These are phyloP conservation scores for Chlorencoelia australis DNA, from an alignment of 2,329 filamentous ascomycete species.

Conservation along the genomic window DNA sequence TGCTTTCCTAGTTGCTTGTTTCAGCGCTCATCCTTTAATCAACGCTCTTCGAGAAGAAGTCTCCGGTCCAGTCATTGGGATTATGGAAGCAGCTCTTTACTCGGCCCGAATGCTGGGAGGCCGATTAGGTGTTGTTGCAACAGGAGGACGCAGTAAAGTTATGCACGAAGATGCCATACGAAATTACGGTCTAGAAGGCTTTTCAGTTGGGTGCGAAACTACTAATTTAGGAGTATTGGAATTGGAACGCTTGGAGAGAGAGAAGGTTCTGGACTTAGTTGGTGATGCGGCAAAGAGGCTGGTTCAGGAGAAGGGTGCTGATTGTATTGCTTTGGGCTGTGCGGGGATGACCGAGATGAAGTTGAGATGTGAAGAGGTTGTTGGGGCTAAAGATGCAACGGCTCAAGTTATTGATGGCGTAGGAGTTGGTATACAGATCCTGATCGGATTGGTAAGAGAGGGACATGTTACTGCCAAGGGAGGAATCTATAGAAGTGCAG, in stretches of 20 bases:
- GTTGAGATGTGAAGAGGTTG: slow-evolving; percentile 37
- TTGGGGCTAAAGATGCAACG: slow-evolving; percentile 31
- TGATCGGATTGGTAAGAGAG: slow-evolving; percentile 36
- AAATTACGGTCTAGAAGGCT: slow-evolving; percentile 52
- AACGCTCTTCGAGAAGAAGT: slow-evolving; percentile 39
- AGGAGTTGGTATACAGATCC: slow-evolving; percentile 35
- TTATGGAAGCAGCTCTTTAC: slow-evolving; percentile 68
- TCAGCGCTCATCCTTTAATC: slow-evolving; percentile 72
- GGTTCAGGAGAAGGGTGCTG: slow-evolving; percentile 45
- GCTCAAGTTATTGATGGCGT: slow-evolving; percentile 42
- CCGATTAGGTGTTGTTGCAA: slow-evolving; percentile 77
- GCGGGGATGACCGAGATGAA: slow-evolving; percentile 87
- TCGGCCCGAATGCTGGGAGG: slow-evolving; percentile 40
- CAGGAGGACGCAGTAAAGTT: slow-evolving; percentile 52
- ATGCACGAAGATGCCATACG: slow-evolving; percentile 63
- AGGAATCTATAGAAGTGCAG: slow-evolving; percentile 33
- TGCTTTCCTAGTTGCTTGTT: slow-evolving; percentile 77
- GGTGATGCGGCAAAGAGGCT: slow-evolving; percentile 59
- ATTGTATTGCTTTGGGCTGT: slow-evolving; percentile 73
- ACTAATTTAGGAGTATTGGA: slow-evolving; percentile 73
- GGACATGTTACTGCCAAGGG: slow-evolving; percentile 35
- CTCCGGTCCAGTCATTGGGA: slow-evolving; percentile 57
- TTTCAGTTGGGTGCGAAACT: slow-evolving; percentile 27
- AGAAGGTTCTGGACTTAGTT: slow-evolving; percentile 55
- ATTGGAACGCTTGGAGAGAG: slow-evolving; percentile 58